phyloP scores from a whole-genome alignment of 176 grass and related monocot genomes.

The Aegilops bicornis region DNA sequence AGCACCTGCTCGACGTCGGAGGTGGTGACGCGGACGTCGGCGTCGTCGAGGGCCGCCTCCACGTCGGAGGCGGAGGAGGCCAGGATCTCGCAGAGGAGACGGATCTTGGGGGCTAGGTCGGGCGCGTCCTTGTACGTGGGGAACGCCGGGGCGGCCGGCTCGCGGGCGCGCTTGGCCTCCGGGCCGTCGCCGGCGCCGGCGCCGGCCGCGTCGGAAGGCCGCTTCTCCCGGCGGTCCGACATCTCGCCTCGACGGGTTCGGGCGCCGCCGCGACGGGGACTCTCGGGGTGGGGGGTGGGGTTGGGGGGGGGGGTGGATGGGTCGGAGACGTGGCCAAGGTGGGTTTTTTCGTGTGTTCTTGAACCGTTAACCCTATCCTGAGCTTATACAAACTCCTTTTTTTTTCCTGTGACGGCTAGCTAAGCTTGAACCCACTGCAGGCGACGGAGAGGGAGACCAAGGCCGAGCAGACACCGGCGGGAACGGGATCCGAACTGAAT shows the following conservation, averaged over 20 bases:
- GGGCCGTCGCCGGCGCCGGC: neutral
- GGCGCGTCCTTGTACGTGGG: conserved; percentile 46
- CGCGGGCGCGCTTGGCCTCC: conserved; percentile 23
- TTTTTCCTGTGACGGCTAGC: neutral
- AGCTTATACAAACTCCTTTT: neutral
- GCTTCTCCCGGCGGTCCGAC: conserved; percentile 32
- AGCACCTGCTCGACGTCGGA: conserved; percentile 80
- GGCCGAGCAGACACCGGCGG: neutral
- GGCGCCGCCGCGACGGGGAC: conserved; percentile 16
- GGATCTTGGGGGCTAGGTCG: conserved; percentile 32
- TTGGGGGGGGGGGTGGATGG: neutral
- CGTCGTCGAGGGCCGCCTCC: conserved; percentile 45
- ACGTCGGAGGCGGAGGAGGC: conserved; percentile 30
- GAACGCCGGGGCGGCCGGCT: conserved; percentile 24
- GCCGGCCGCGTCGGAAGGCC: neutral
- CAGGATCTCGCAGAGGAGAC: conserved; percentile 47
- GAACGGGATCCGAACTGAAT: neutral
- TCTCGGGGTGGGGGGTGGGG: neutral
- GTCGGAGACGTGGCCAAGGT: neutral
- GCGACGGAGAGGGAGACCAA: neutral
- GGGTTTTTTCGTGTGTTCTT: neutral
- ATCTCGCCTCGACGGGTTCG: conserved; percentile 10
- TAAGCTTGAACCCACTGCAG: neutral
- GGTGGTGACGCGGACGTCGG: conserved; percentile 40
- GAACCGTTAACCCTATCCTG: conserved; percentile 4